Evolutionary conservation across 2,329 filamentous ascomycete genomes (phyloP).

Genomic region (Calonectria leucothoes): DNA sequence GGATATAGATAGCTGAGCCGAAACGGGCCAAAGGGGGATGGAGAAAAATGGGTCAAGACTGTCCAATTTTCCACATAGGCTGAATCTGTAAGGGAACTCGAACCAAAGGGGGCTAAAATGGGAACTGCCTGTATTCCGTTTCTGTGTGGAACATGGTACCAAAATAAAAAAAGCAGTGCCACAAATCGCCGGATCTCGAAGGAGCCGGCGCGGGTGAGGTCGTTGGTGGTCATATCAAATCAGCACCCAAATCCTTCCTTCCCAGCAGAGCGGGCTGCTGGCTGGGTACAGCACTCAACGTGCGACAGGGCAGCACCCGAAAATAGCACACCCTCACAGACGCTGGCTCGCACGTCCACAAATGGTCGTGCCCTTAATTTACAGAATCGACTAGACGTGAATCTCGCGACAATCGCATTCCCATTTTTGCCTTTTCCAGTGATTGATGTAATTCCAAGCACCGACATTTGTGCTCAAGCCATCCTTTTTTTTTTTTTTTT

Average conservation of each 20-base stretch:
- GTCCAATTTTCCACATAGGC: background rate
- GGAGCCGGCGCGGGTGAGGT: conserved; percentile 1
- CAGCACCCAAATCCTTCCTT: conserved; percentile 1
- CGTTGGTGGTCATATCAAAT: background rate
- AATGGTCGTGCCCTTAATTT: background rate
- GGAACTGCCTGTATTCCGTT: background rate
- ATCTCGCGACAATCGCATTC: background rate
- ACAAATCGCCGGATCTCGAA: background rate
- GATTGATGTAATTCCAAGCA: background rate
- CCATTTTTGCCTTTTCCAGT: background rate
- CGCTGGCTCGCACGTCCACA: background rate
- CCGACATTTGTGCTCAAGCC: background rate
- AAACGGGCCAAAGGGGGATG: background rate
- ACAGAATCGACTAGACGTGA: too few relatives aligned
- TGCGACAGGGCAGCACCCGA: background rate
- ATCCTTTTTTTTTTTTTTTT: background rate
- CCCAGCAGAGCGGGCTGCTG: background rate
- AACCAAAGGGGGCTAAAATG: background rate
- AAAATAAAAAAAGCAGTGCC: background rate
- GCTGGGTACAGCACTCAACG: background rate
- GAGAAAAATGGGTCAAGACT: background rate
- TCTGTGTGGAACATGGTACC: background rate
- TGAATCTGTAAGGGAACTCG: background rate
- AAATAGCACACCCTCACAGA: background rate
- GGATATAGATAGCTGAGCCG: background rate